Base-by-base conservation (phyloP, 2,329 filamentous ascomycete genomes). In the Tolypocladium sp. region DNA sequence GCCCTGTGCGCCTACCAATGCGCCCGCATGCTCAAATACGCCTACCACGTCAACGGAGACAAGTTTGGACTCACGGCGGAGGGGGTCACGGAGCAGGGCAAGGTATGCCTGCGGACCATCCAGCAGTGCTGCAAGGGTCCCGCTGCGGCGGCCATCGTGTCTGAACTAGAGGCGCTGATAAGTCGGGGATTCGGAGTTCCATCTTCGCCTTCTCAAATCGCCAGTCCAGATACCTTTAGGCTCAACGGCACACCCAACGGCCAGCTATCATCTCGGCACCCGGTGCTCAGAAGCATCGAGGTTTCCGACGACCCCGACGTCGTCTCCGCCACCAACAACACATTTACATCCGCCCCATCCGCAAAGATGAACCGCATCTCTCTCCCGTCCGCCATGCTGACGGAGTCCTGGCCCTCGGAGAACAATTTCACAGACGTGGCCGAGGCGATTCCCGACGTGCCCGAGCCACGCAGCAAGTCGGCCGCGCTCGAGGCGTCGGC, bases 1-100 rank as follows among this genome's bases (percentile, higher is more conserved):
- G 78, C 81, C 9, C 76, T 80, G 4, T 84, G 82, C 61, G 78
- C 80, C 1, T 82, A 82, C 58, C 81, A 84, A 63, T 83, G 81
- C 57, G 77, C 78, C 12, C 75, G 79, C 35, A 77, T 83, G 65
- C 69, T 84, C 57, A 80, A 78, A 40, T 80, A 82, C 62, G 76
- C 76, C 2, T 76, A 79, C 56, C 79, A 81, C 57, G 77, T 74
- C 25, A 74, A 74, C 52, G 73, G 70, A 1, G 70, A 69, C 3
- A 77, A 79, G 55, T 71, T 78, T 51, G 74, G 75, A 2, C 69
- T 82, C 20, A 75, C 74, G 1, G 66, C 72, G 4, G 80, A 81
- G 15, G 72, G 73, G 20, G 76, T 83, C 27, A 67, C 75, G 51
- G 80, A 83, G 57, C 75, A 81, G 49, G 78, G 78, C 3, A 73